Percentiles rank a stretch among this genome's conserved stretches.
Conservation (phyloP, 192 early-diverging fungal species). For the Jimgerdemannia lactiflua region DNA sequence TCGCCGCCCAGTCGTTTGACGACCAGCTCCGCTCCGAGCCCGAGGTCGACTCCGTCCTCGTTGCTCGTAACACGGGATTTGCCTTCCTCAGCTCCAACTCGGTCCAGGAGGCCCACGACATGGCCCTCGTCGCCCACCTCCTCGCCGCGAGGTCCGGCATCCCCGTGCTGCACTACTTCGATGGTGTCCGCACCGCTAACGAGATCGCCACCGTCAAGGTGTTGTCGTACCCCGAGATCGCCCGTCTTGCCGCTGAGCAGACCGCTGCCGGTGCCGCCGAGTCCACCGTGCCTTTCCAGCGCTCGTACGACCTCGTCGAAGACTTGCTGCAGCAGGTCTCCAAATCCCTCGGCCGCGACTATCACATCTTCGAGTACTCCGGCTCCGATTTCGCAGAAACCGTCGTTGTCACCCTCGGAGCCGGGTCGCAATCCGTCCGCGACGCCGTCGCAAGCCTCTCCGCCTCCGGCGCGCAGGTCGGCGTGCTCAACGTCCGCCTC, state of each 20-base stretch:
- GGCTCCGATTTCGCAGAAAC: constrained; percentile 69
- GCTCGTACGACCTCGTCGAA: constrained; percentile 34
- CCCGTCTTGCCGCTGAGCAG: constrained; percentile 30
- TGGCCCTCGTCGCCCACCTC: constrained; percentile 82
- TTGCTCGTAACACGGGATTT: constrained; percentile 77
- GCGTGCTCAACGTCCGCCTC: constrained; percentile 74
- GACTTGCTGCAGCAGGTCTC: constrained; percentile 35
- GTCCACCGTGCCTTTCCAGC: constrained; percentile 4
- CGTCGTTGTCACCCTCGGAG: constrained; percentile 78
- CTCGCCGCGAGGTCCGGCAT: constrained; percentile 53
- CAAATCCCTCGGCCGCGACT: constrained; percentile 51
- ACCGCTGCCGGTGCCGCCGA: constrained; percentile 13
- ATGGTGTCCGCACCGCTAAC: constrained; percentile 60
- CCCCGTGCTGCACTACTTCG: constrained; percentile 82
- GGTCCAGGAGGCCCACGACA: constrained; percentile 88
- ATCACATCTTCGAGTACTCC: constrained; percentile 80
- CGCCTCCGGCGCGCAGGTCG: constrained; percentile 39
- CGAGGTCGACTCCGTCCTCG: constrained; percentile 71
- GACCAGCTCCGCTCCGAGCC: constrained; percentile 50
- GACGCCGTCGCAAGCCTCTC: constrained; percentile 41
- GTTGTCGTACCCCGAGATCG: constrained; percentile 43
- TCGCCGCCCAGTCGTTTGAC: constrained; percentile 66
- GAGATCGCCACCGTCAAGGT: constrained; percentile 53
- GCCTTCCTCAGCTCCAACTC: constrained; percentile 70
- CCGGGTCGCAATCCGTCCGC: constrained; percentile 47